Conservation (phyloP, 495 filamentous ascomycete genomes). For the Rostrohypoxylon terebratum region DNA sequence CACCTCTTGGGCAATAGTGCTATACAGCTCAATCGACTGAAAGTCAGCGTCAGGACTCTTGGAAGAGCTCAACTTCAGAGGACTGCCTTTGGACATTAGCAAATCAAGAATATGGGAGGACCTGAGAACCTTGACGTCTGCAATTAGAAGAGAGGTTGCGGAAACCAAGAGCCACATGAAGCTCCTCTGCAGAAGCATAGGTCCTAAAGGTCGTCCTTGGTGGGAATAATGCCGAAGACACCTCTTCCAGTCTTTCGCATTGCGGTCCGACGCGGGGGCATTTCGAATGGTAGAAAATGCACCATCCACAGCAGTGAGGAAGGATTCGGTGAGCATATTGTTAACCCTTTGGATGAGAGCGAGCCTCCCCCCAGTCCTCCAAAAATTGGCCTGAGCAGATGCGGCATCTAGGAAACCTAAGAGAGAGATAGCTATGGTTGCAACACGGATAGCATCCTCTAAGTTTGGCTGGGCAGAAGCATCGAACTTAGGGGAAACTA, state of each 20-base stretch:
- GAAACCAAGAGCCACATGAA: slow-evolving; percentile 87
- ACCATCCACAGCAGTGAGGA: slow-evolving; percentile 84
- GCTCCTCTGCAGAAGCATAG: slow-evolving; percentile 89
- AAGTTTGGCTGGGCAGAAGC: slow-evolving; percentile 65
- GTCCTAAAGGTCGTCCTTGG: slow-evolving; percentile 82
- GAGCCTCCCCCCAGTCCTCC: slow-evolving; percentile 76
- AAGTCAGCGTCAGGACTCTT: slow-evolving; percentile 61
- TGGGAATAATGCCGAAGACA: slow-evolving; percentile 85
- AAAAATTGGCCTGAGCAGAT: slow-evolving; percentile 80
- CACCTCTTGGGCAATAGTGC: slow-evolving; percentile 80
- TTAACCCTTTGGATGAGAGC: slow-evolving; percentile 75
- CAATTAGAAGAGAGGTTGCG: slow-evolving; percentile 76
- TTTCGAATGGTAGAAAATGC: slow-evolving; percentile 86
- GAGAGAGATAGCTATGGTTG: slow-evolving; percentile 81
- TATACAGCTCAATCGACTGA: slow-evolving; percentile 73
- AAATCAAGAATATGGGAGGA: slow-evolving; percentile 77
- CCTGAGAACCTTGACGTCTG: slow-evolving; percentile 68
- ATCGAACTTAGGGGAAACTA: slow-evolving; percentile 58
- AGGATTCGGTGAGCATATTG: slow-evolving; percentile 80
- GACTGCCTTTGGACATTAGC: slow-evolving; percentile 67
- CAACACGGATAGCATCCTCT: slow-evolving; percentile 73
- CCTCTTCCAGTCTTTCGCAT: slow-evolving; percentile 79
- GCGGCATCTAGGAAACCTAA: slow-evolving; percentile 88
- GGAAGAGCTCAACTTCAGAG: slow-evolving; percentile 53
- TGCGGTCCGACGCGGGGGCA: slow-evolving; percentile 62